Base-by-base conservation (phyloP, 2,329 filamentous ascomycete species). In the Paecilomyces sp. region DNA sequence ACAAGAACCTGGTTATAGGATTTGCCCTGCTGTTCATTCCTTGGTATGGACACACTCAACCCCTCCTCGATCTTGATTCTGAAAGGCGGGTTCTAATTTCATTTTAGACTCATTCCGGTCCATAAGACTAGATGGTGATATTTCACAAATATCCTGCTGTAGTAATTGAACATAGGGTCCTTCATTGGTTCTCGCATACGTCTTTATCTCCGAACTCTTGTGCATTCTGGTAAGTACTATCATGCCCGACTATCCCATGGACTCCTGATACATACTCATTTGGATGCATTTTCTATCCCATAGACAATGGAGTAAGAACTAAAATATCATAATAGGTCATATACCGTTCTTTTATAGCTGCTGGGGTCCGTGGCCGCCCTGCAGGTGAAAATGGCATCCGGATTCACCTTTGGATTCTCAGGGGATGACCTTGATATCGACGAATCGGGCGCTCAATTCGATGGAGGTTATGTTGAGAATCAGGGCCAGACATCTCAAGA, bases 361-460 rank as follows among this genome's bases (percentile, higher is more conserved):
- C 9, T 2, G 41, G n/a, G n/a, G 15, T 8, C 13, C 15, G 34
- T n/a, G n/a, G 6, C 15, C n/a, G 18, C 15, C 13, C 15, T 18
- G 18, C 41, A 47, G 24, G 18, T 25, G 51, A 22, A 53, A 41
- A 74, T 74, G 69, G 63, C 70, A 5, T 74, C 67, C 12, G 55
- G 65, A 18, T 85, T 86, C 68, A 81, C 80, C 60, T 86, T 86
- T 62, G 81, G 81, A 18, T 86, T 86, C 65, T 78, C 80, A 0
- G 82, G 81, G 22, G 83, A 86, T 61, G 83, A 85, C 65, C 84
- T 84, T 70, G 82, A 83, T 57, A 72, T 76, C 28, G 79, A 81
- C 58, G 71, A 73, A 28, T 67, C 64, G 60, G 70, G 71, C 65
- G 50, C 67, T 63, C 57, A 66, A 64, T 36, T 62, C 60, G 28